phyloP scores from a whole-genome alignment of 2,329 filamentous ascomycete genomes.

The Dryadomyces sulphureus region DNA sequence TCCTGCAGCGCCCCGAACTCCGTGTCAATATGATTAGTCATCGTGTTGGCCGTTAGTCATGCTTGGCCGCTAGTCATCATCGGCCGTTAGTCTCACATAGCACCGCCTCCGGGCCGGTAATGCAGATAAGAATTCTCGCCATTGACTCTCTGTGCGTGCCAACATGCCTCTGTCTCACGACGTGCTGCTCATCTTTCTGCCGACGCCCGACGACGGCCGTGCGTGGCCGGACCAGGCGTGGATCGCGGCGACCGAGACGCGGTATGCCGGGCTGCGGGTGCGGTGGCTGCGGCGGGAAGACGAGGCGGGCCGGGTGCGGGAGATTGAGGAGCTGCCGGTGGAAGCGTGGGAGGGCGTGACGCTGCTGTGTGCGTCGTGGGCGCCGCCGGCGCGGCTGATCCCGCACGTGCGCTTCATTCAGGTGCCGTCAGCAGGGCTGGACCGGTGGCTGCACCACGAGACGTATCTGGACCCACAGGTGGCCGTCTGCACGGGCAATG shows the following conservation, averaged over 20 bases:
- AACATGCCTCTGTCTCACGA: no score
- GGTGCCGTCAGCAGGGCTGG: conserved; percentile 26
- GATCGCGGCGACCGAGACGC: conserved; percentile 17
- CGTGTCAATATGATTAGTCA: no score
- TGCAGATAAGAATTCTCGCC: no score
- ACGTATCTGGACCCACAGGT: conserved; percentile 20
- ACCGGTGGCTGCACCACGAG: conserved; percentile 23
- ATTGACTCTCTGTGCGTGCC: no score
- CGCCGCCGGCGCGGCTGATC: conserved; percentile 18
- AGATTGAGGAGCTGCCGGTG: conserved; percentile 14
- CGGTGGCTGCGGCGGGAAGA: conserved; percentile 15
- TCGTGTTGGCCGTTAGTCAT: no score
- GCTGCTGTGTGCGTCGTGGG: conserved; percentile 19
- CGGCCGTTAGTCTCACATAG: no score
- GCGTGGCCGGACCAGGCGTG: conserved; percentile 17
- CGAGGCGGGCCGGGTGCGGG: conserved; percentile 5
- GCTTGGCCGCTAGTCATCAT: no score
- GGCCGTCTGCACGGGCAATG: conserved; percentile 25
- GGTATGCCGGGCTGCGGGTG: conserved; percentile 23
- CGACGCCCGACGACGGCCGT: conserved; percentile 8
- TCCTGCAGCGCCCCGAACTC: no score
- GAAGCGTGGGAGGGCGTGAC: conserved; percentile 26
- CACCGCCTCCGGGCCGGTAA: no score
- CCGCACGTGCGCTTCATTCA: conserved; percentile 28
- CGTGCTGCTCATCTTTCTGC: conserved; percentile 24